Percentiles rank a stretch among this genome's conserved stretches.
These are phyloP conservation scores for Calycina marina DNA, from an alignment of 2,329 filamentous ascomycete species.

Conservation along the genomic window DNA sequence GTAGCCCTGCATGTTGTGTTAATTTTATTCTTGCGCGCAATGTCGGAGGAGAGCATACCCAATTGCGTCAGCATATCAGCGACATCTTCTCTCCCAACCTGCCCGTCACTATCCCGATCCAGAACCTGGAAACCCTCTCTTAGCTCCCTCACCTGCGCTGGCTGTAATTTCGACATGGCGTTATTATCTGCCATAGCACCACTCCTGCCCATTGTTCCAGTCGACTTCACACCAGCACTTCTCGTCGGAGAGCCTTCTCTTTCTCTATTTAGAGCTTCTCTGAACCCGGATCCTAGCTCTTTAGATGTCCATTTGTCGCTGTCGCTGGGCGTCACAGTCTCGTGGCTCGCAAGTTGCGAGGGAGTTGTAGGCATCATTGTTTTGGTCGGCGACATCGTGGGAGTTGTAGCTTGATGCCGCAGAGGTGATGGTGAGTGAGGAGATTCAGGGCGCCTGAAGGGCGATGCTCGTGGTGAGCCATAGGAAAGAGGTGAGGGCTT, in stretches of 20 bases:
- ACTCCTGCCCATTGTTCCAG: conserved; percentile 13
- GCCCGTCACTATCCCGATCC: conserved; percentile 75
- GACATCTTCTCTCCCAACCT: conserved; percentile 70
- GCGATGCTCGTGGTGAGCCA: conserved; percentile 54
- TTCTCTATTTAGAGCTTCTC: conserved; percentile 21
- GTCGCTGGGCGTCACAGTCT: conserved; percentile 26
- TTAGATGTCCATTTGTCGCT: conserved; percentile 17
- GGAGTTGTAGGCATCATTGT: conserved; percentile 27
- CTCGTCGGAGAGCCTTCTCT: conserved; percentile 21
- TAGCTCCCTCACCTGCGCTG: conserved; percentile 71
- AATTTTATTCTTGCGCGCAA: conserved; percentile 1
- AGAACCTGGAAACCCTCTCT: conserved; percentile 89
- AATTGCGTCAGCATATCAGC: conserved; percentile 77
- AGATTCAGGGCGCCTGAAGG: conserved; percentile 47
- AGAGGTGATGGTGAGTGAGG: conserved; percentile 51
- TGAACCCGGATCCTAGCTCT: conserved; percentile 15
- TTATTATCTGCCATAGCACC: conserved; percentile 23
- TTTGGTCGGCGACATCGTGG: conserved; percentile 42
- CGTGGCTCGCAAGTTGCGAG: conserved; percentile 24
- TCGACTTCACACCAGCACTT: conserved; percentile 15
- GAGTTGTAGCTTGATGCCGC: conserved; percentile 37
- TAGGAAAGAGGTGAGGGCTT: conserved; percentile 61
- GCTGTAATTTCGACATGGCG: conserved; percentile 58
- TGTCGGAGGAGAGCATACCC: conserved; percentile 36
- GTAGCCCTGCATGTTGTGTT: conserved; percentile 46